These are phyloP conservation scores for Phaffia rhodozyma DNA, from an alignment of 1,284 basidiomycete species.

Conservation along the genomic window DNA sequence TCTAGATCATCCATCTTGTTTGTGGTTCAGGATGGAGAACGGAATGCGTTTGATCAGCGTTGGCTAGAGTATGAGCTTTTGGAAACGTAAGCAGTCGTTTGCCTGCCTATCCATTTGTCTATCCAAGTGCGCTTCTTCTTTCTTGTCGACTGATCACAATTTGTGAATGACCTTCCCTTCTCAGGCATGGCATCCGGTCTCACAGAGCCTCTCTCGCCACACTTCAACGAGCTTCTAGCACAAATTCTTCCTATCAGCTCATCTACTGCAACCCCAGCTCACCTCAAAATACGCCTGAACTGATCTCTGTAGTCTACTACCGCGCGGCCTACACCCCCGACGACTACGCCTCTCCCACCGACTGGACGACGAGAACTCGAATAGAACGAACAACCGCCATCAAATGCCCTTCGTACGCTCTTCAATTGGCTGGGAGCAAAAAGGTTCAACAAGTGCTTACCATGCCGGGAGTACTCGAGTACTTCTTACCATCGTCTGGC, in stretches of 20 bases:
- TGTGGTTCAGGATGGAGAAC: constrained; percentile 75
- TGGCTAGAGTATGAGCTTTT: constrained; percentile 76
- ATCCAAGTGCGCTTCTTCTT: neutral
- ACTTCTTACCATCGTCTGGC: constrained; percentile 43
- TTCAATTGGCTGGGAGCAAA: constrained; percentile 91
- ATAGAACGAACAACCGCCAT: constrained; percentile 73
- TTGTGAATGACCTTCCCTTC: neutral
- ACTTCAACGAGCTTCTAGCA: constrained; percentile 44
- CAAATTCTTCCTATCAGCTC: constrained; percentile 38
- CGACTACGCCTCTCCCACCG: constrained; percentile 56
- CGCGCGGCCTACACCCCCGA: constrained; percentile 74
- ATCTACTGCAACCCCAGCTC: constrained; percentile 36
- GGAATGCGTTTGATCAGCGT: constrained; percentile 94
- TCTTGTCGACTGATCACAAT: neutral
- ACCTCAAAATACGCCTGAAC: constrained; percentile 32
- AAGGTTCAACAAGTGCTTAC: constrained; percentile 88
- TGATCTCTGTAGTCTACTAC: constrained; percentile 78
- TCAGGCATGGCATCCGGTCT: constrained; percentile 57
- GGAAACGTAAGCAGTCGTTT: constrained; percentile 44
- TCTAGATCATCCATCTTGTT: constrained; percentile 65
- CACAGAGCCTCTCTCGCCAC: constrained; percentile 64
- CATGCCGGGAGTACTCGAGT: constrained; percentile 58
- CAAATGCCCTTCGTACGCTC: constrained; percentile 81
- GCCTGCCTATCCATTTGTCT: neutral
- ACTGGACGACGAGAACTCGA: constrained; percentile 58